Evolutionary conservation across 129 eudicot genomes (phyloP), one percentile per base, ranked within the genome.

Genomic region (Saussurea involucrata): DNA sequence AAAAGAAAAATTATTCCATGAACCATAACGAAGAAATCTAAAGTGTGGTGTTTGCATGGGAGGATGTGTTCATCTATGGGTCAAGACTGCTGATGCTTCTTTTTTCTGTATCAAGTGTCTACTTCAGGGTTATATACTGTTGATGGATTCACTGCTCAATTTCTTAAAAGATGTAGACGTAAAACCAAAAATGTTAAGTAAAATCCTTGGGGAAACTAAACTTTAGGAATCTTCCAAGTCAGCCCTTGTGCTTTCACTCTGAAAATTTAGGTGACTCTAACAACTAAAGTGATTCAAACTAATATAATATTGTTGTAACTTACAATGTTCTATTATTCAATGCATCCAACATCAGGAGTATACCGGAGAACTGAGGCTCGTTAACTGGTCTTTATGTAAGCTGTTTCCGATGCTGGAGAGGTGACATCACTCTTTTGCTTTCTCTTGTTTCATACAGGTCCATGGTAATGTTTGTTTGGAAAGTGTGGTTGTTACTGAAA

Each of bases 391-490:
- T 27, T 46, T 42, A 34, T 44, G 63, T 75, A 63, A 75, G 46
- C 78, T 58, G 24, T 58, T 46, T 58, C 10, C 24, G 64, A 6
- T 57, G 64, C 64, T 57, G 24, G 25, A 20, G 9, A 36, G 11
- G 1, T 36, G 34, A 46, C 66, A 25, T 49, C 17, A 55, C n/a
- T 36, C 31, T 28, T 22, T 46, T 68, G 20, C 29, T 28, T 28
- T 61, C 72, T 49, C 28, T 63, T 36, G 64, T 13, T 34, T 40
- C 34, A n/a, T 75, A 70, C 87, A 90, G 96, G 90, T 90, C 28
- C 96, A 90, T 73, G 92, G 86, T 75, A 90, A 90, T 85, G 92
- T 90, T 83, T 90, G 96, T 74, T 73, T 90, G 89, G 88, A 87
- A 75, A 90, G 92, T 82, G 92, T 90, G 55, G 96, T 90, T 60